Base-by-base conservation (phyloP, 2,329 filamentous ascomycete species). In the Trichophyton benhamiae region DNA sequence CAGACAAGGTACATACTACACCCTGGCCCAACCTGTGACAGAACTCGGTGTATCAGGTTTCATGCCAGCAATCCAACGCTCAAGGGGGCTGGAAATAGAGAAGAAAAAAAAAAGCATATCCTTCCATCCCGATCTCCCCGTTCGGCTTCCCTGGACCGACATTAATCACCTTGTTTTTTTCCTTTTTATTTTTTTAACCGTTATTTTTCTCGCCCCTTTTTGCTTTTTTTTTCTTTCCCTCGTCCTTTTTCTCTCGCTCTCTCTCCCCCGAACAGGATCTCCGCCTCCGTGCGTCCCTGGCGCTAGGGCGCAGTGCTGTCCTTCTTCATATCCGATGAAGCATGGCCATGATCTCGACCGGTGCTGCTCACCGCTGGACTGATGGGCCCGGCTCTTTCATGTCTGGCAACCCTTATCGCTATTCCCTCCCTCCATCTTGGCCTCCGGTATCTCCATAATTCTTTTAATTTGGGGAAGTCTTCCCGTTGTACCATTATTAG, bases 401-500 rank as follows among this genome's bases (percentile, higher is more conserved):
- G 20, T 22, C 38, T 38, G 33, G 30, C 11, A 27, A 27, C 25
- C 20, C 20, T 27, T 27, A 27, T 27, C 25, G 25, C 25, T 20
- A 27, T 25, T 58, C 3, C n/a, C 57, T 20, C 27, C 13, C 33
- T 46, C 41, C 9, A 8, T 36, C 33, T 11, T 36, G 33, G 33
- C 33, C 11, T 11, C 9, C 8, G 33, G 13, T 38, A 38, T 59
- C 44, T 52, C 41, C 44, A 20, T 52, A 36, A 20, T 49, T 48
- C 11, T 2, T 60, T 52, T 38, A 55, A 36, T 36, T 55, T 20
- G 52, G 52, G 52, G 52, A 55, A 55, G 25, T 7, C 8, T 30
- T 52, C 38, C 58, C 41, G 17, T 48, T 52, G 36, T 60, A 60
- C 42, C 48, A 52, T 48, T 33, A 52, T 48, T 33, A 36, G 27